Evolutionary conservation across 1,284 basidiomycete species (phyloP), one percentile per base, ranked within the genome.

Genomic region (Irpex sp.): DNA sequence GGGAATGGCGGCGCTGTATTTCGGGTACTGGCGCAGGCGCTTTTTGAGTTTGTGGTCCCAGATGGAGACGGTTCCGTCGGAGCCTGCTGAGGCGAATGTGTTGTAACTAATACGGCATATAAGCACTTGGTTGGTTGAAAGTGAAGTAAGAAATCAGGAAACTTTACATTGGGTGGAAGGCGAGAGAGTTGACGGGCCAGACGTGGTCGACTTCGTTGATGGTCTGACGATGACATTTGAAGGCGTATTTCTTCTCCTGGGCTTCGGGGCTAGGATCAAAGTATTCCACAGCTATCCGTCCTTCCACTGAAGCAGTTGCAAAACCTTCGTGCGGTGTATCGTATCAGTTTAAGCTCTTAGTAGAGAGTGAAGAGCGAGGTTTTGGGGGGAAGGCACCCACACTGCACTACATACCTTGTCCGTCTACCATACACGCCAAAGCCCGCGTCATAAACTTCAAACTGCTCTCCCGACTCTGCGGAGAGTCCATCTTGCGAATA

Each of bases 21-120:
- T 91, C 0, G 90, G 87, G 67, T 92, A 94, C 68, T 96, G 93
- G 45, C 93, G 86, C 64, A 98, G 80, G 10, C 97, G 86, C 74
- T 99, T 99, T 79, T 98, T 98, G 54, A 96, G 91, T 64, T 90
- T 89, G 73, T 97, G 93, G 72, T 99, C 97, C 96, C 96, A 99
- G 63, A 98, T 87, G 0, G 93, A 94, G 47, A 96, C 88, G 4
- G 91, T 89, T 1, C 87, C 88, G 74, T 98, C 96, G 0, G 94
- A 96, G 36, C 96, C 96, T 2, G 90, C 91, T 0, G 94, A 95
- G 0, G 93, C 94, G 71, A 99, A 98, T 0, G 96, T 98, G 72
- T 95, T 96, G 76, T 91, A 90, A 18, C 91, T 23, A 23, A 23
- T 23, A 23, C 23, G 23, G 4, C 23, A 23, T 23, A 23, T 23